Evolutionary conservation across 352 stramenopile genomes (phyloP), one percentile per base, ranked within the genome.

Genomic region (Pythium grandisporangium): DNA sequence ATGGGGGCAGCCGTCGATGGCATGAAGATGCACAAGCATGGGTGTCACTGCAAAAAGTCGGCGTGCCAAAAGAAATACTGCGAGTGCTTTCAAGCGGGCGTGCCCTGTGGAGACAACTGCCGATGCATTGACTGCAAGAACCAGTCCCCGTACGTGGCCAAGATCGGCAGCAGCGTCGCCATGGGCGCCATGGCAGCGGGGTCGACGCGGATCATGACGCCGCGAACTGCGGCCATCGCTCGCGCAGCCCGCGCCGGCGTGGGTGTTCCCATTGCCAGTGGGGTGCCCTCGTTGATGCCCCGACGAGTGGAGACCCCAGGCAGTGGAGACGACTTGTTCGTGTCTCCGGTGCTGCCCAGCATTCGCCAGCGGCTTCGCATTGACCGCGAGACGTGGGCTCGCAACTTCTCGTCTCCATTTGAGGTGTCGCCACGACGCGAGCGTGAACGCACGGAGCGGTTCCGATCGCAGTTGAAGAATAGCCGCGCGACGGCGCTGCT

Each of bases 31-130:
- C 94, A 98, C 68, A 97, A 97, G 48, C 65, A 95, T 21, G 93
- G 95, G 5, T 98, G 95, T 53, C 95, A 97, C 50, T 98, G 95
- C 55, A 93, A 96, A 22, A 98, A 98, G 55, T 97, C 83, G 17
- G 87, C 83, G 2, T 98, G 95, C 46, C 87, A 98, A 51, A 98
- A 98, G 70, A 97, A 97, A 35, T 98, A 98, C 58, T 98, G 95
- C 58, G 95, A 98, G 63, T 98, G 95, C 37, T 98, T 95, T 57
- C 88, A 97, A 52, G 90, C 89, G 0, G 83, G 75, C 6, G 74
- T 93, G 6, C 56, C 71, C 12, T 96, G 85, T 42, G 83, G 75
- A 16, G 68, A 83, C 37, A 95, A 94, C 53, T 96, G 85, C 52
- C 87, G 91, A 21, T 96, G 85, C 45, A 86, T 93, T 51, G 78